Percentiles rank a stretch among this genome's conserved stretches.
Evolutionary conservation across 495 filamentous ascomycete species (phyloP).

Genomic region (Aspergillus nidulans): DNA sequence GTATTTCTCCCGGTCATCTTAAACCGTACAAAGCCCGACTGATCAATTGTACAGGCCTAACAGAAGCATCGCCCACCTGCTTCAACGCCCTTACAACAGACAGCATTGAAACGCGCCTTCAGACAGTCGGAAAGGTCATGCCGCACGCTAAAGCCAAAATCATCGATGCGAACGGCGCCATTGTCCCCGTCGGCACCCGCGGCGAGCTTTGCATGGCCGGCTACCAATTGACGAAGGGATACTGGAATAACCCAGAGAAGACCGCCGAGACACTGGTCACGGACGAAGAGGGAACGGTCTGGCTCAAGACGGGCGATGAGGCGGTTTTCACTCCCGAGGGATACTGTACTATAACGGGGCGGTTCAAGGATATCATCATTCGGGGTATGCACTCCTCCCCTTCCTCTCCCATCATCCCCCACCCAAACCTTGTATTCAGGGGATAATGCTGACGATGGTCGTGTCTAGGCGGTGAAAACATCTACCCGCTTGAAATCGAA

Average conservation of each 20-base stretch:
- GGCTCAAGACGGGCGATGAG: slow-evolving; percentile 69
- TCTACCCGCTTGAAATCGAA: slow-evolving; percentile 70
- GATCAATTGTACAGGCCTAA: slow-evolving; percentile 43
- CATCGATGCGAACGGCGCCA: slow-evolving; percentile 52
- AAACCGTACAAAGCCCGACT: not conserved
- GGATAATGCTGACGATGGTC: too few species aligned
- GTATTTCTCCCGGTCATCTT: slow-evolving; percentile 19
- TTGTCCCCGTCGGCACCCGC: slow-evolving; percentile 53
- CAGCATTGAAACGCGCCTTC: slow-evolving; percentile 52
- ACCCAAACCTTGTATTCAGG: not conserved
- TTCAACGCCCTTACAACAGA: slow-evolving; percentile 68
- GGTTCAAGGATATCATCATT: slow-evolving; percentile 87
- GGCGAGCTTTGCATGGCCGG: slow-evolving; percentile 67
- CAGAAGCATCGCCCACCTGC: slow-evolving; percentile 65
- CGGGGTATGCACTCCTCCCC: slow-evolving; percentile 41
- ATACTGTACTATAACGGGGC: slow-evolving; percentile 60
- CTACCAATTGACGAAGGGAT: slow-evolving; percentile 63
- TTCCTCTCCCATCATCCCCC: not conserved
- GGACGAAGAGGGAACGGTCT: slow-evolving; percentile 55
- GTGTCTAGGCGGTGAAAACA: slow-evolving; percentile 65
- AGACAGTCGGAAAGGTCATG: slow-evolving; percentile 63
- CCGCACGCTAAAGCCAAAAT: slow-evolving; percentile 67
- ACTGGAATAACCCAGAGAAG: slow-evolving; percentile 68
- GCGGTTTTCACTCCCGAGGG: slow-evolving; percentile 60
- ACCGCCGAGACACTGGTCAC: slow-evolving; percentile 57